Percentiles rank a stretch among this genome's conserved stretches.
phyloP scores from a whole-genome alignment of 495 filamentous ascomycete species.

The Hyaloscypha hepaticicola region DNA sequence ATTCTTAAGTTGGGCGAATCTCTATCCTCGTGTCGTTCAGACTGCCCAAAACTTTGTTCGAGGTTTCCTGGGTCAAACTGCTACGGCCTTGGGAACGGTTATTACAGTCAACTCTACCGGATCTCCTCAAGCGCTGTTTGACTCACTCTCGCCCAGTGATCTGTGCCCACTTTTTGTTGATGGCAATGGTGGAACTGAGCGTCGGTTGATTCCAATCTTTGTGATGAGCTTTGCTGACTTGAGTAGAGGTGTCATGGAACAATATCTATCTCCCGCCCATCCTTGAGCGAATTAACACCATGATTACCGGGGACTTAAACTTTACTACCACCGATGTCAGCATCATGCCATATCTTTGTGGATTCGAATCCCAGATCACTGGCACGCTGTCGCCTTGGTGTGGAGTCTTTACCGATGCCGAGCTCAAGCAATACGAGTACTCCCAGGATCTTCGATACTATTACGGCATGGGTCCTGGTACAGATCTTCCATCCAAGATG shows the following conservation, averaged over 20 bases:
- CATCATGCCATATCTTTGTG: slow-evolving; percentile 59
- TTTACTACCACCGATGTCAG: slow-evolving; percentile 49
- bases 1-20: slow-evolving; percentile 58
- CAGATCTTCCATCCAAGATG: slow-evolving; percentile 44
- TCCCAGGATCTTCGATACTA: slow-evolving; percentile 60
- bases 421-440: slow-evolving; percentile 57
- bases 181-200: slow-evolving; percentile 42
- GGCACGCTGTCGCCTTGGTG: slow-evolving; percentile 55
- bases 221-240: not conserved
- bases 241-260: slow-evolving; percentile 35
- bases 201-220: slow-evolving; percentile 1
- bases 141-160: slow-evolving; percentile 56
- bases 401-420: slow-evolving; percentile 48
- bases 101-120: slow-evolving; percentile 49
- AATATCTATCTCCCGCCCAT: slow-evolving; percentile 51
- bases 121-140: slow-evolving; percentile 44
- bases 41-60: slow-evolving; percentile 53
- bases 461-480: slow-evolving; percentile 54
- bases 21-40: slow-evolving; percentile 53
- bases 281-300: slow-evolving; percentile 45
- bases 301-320: slow-evolving; percentile 49
- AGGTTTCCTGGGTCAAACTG: slow-evolving; percentile 51
- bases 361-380: slow-evolving; percentile 59
- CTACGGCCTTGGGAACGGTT: slow-evolving; percentile 46
- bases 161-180: slow-evolving; percentile 51